Conservation (phyloP, 192 early-diverging fungal species). For the Rhizophagus prolifer region DNA sequence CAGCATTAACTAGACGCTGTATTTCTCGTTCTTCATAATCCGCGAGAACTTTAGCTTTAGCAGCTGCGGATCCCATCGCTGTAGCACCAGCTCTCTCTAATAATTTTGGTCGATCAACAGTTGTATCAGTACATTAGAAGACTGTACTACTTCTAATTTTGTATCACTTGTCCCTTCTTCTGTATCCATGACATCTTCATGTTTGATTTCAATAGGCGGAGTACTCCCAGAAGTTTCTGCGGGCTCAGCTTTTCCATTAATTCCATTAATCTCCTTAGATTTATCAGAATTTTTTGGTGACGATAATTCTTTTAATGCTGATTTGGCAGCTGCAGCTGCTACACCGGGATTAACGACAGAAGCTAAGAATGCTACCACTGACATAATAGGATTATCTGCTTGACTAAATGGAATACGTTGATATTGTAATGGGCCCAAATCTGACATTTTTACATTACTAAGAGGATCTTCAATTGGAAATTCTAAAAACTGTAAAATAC, state of each 20-base stretch:
- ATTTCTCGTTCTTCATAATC: constrained; percentile 86
- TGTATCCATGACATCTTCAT: constrained; percentile 38
- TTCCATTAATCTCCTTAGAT: constrained; percentile 24
- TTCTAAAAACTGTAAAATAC: constrained; percentile 84
- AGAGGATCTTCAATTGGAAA: constrained; percentile 88
- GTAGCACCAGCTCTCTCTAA: constrained; percentile 75
- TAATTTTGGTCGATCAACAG: constrained; percentile 51
- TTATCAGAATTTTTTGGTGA: constrained; percentile 31
- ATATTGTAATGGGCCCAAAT: constrained; percentile 66
- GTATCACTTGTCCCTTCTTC: constrained; percentile 28
- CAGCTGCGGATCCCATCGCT: constrained; percentile 91
- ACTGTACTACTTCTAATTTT: background rate
- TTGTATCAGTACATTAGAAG: constrained; percentile 14
- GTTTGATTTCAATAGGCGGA: constrained; percentile 14
- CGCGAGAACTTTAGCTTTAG: constrained; percentile 81
- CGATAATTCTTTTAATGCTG: constrained; percentile 72
- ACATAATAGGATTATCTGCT: constrained; percentile 89
- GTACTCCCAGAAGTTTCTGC: constrained; percentile 18
- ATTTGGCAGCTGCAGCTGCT: constrained; percentile 83
- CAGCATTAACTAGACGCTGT: constrained; percentile 72
- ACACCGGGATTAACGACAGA: constrained; percentile 85
- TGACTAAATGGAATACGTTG: constrained; percentile 73
- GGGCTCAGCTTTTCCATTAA: background rate
- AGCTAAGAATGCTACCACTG: constrained; percentile 84
- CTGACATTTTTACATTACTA: constrained; percentile 43